These are phyloP conservation scores for Prunus yedoensis DNA, from an alignment of 331 rosid genomes.

Conservation along the genomic window DNA sequence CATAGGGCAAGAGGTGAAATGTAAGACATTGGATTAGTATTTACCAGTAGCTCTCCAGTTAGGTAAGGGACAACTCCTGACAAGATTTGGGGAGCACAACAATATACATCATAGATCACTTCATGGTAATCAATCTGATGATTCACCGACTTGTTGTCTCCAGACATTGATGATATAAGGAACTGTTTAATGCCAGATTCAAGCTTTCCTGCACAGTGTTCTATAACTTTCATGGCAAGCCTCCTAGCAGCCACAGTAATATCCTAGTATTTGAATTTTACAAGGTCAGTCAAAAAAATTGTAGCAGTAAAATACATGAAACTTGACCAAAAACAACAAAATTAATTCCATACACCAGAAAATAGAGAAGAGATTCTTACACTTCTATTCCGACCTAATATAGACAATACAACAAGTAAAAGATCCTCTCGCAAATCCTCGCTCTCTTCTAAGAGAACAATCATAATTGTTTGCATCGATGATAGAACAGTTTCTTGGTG, in stretches of 20 bases:
- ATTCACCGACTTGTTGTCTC: constrained; percentile 60
- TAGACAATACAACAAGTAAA: constrained; percentile 60
- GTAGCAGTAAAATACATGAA: constrained; percentile 9
- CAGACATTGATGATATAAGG: constrained; percentile 85
- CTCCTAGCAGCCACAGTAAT: constrained; percentile 80
- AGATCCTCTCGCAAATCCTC: constrained; percentile 83
- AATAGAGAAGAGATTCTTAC: constrained; percentile 50
- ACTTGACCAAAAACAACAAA: constrained; percentile 6
- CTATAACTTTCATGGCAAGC: constrained; percentile 95
- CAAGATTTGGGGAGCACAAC: constrained; percentile 82
- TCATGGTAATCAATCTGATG: constrained; percentile 71
- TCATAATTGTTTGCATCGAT: constrained; percentile 94
- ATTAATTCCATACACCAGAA: constrained; percentile 26
- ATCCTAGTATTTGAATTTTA: constrained; percentile 57
- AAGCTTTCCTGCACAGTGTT: constrained; percentile 76
- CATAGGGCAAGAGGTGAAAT: background rate
- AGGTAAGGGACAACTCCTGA: constrained; percentile 83
- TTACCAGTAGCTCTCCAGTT: constrained; percentile 96
- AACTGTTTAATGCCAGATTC: constrained; percentile 81
- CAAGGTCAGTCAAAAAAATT: constrained; percentile 14
- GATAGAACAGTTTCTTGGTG: constrained; percentile 91
- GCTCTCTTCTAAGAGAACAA: constrained; percentile 90
- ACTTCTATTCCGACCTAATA: constrained; percentile 68
- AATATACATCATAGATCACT: constrained; percentile 81
- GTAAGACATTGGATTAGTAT: constrained; percentile 25